Evolutionary conservation across 306 rosid genomes (phyloP), one percentile per base, ranked within the genome.

Genomic region (Quercus variabilis): DNA sequence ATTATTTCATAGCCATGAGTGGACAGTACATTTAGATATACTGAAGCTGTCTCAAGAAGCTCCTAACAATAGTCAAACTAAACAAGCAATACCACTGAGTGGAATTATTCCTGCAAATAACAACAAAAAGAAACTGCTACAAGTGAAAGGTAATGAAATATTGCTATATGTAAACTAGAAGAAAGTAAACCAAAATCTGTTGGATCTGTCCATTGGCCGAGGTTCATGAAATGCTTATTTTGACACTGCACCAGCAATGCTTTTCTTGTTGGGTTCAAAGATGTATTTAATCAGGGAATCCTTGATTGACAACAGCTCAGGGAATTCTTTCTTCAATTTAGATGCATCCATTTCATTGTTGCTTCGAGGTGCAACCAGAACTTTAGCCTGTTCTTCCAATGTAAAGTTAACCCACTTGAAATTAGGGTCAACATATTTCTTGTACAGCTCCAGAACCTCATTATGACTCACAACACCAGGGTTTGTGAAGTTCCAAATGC

Each of bases 401-500:
- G 81, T 91, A 85, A 93, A 93, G 90, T 93, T 93, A 17, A 5
- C 74, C 91, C 92, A 93, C 83, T 88, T 86, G 86, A 93, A 93
- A 51, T 63, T 68, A 2, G 93, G 94, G 73, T 93, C 87, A 28
- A 93, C 84, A 83, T 90, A 91, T n/a, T 91, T 77, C 80, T 84
- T 85, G 89, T 91, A 93, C 98, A 93, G 88, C 92, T 93, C 94
- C 8, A 93, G 90, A 57, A 93, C 82, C 87, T 90, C 98, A 12
- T 93, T 93, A 49, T 93, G 98, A 83, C 98, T 93, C 76, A 90
- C 98, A 1, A 87, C 97, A 1, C 98, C 98, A 0, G 98, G 98
- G 65, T 93, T 91, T 76, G 98, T 93, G 88, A 93, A 93, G 94
- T 93, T 93, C 93, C 93, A 93, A 33, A 93, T 93, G 26, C 97